Conservation (phyloP, 805 yeast genomes). For the Wickerhamiella vanderwaltii region DNA sequence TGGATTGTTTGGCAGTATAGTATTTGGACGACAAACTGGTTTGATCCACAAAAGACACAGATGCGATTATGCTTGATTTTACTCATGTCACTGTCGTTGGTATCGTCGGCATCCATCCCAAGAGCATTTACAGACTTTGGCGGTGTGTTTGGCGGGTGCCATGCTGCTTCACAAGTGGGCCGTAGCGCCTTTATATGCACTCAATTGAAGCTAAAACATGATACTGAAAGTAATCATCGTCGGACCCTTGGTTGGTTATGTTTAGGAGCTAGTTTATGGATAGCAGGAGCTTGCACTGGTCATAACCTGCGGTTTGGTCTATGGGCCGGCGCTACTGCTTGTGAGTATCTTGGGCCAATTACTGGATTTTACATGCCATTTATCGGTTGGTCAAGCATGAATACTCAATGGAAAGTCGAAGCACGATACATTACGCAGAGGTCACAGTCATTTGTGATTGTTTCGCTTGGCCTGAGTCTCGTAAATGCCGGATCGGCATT, state of each 20-base stretch:
- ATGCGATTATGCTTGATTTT: conserved; percentile 1
- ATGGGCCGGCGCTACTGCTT: background rate
- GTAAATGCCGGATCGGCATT: background rate
- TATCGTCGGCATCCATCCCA: background rate
- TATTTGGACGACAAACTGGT: conserved; percentile 1
- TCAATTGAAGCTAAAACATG: background rate
- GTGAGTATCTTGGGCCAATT: background rate
- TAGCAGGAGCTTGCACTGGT: conserved; percentile 2
- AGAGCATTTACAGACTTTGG: background rate
- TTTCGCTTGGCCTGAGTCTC: conserved; percentile 4
- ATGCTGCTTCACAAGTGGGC: conserved; percentile 2
- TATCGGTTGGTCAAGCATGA: background rate
- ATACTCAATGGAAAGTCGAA: background rate
- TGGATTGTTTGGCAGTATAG: conserved; percentile 5
- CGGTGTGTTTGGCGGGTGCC: conserved; percentile 4
- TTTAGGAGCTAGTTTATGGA: background rate
- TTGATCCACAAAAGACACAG: background rate
- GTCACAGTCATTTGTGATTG: background rate
- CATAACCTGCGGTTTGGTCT: conserved; percentile 4
- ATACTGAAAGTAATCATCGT: background rate
- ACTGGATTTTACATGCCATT: background rate
- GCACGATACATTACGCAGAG: background rate
- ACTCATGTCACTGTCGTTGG: background rate
- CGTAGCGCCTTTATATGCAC: background rate
- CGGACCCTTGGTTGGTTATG: background rate